Conservation (phyloP, 768 basidiomycete species). For the Mycena olivaceomarginata region DNA sequence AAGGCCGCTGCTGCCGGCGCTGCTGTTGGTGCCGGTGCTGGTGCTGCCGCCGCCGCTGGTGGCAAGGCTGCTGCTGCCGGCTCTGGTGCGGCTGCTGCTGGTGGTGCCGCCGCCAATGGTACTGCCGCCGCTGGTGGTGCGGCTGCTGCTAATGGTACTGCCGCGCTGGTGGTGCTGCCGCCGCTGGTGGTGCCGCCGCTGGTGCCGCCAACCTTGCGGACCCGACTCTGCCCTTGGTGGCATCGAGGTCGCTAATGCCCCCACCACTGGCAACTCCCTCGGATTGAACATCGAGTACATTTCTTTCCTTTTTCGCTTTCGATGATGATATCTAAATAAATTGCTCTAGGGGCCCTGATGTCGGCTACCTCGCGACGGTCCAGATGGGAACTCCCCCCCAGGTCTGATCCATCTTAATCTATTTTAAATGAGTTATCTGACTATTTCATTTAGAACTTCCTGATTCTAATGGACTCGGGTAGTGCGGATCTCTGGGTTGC, state of each 20-base stretch:
- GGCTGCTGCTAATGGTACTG: constrained; percentile 28
- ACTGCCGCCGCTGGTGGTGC: constrained; percentile 30
- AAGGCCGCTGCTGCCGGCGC: constrained; percentile 38
- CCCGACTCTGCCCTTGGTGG: constrained; percentile 44
- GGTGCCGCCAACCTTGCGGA: constrained; percentile 21
- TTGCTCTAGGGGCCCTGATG: constrained; percentile 61
- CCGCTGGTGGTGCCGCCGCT: neutral
- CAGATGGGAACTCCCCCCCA: constrained; percentile 81
- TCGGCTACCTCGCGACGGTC: constrained; percentile 73
- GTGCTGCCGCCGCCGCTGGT: constrained; percentile 54
- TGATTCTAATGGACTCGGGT: constrained; percentile 82
- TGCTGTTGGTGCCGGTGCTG: constrained; percentile 52
- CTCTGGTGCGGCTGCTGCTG: constrained; percentile 14
- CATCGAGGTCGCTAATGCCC: constrained; percentile 63
- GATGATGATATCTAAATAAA: neutral
- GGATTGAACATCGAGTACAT: constrained; percentile 84
- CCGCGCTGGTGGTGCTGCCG: constrained; percentile 22
- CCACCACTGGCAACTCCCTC: constrained; percentile 70
- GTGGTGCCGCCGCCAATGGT: constrained; percentile 26
- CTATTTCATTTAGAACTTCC: constrained; percentile 57
- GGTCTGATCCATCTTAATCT: no score
- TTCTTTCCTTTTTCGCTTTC: neutral
- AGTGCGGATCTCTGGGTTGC: constrained; percentile 84
- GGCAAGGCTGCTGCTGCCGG: constrained; percentile 23
- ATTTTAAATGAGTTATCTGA: no score